These are phyloP conservation scores for Paecilomyces sp. DNA, from an alignment of 2,329 filamentous ascomycete genomes.

Conservation along the genomic window DNA sequence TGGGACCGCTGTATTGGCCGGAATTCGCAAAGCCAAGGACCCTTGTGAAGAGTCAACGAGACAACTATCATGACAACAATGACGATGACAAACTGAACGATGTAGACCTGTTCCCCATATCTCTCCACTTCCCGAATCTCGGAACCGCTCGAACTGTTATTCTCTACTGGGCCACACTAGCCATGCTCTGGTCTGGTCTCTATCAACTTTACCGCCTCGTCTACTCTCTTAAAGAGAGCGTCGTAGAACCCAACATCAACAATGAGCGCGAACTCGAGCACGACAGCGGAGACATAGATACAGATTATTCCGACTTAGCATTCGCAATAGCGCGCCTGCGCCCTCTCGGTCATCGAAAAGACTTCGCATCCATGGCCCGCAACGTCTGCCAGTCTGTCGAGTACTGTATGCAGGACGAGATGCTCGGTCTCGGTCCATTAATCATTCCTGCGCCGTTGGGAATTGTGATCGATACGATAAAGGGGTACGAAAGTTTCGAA, in stretches of 20 bases:
- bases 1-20: conserved; percentile 23
- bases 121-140: conserved; percentile 21
- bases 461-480: conserved; percentile 6
- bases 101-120: conserved; percentile 19
- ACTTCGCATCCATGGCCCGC: conserved; percentile 17
- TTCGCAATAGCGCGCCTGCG: conserved; percentile 11
- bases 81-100: not conserved
- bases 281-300: no score
- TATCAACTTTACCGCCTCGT: conserved; percentile 22
- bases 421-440: conserved; percentile 8
- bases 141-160: conserved; percentile 19
- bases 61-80: not conserved
- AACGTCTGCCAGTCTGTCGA: conserved; percentile 30
- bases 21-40: conserved; percentile 10
- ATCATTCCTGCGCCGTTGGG: conserved; percentile 3
- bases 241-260: not conserved
- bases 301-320: not conserved
- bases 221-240: conserved; percentile 6
- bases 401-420: conserved; percentile 20
- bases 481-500: conserved; percentile 1
- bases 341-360: conserved; percentile 15
- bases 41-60: conserved; percentile 1
- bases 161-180: conserved; percentile 24
- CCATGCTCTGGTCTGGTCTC: conserved; percentile 28
- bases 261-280: not conserved